Evolutionary conservation across 371 early-diverging fungal species (phyloP), one percentile per base, ranked within the genome.

Genomic region (Lichtheimia ramosa): DNA sequence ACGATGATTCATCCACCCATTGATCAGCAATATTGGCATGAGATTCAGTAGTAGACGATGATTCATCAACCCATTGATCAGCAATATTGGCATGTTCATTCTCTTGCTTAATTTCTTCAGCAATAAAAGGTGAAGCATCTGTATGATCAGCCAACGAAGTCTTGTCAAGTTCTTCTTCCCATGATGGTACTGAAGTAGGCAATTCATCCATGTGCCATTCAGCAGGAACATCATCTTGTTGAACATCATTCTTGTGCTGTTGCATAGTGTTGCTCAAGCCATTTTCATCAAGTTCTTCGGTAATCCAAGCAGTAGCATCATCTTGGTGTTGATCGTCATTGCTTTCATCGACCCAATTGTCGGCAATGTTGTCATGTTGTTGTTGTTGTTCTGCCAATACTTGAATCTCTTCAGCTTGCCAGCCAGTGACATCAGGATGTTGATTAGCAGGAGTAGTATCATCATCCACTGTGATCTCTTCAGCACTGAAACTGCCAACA

Each of bases 291-390:
- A 28, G 27, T n/a, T 61, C 61, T 53, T 67, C 60, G 4, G 63
- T 59, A 39, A 62, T 42, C 51, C 61, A 56, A 49, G 58, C 65
- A 50, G 51, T 20, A 34, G 18, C 40, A 6, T 64, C 61, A n/a
- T 53, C 56, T 14, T 48, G 16, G 56, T 61, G 56, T 46, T 60
- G 49, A 15, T 40, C 14, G 41, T 24, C 34, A 23, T n/a, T n/a
- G n/a, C n/a, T 43, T 15, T 56, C 61, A 14, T 43, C 42, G 8
- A 40, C 28, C 21, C 18, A 16, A 4, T 59, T 12, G 16, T 16
- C 46, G 53, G 43, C 6, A 16, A 43, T 42, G 49, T 21, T 27
- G 48, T 41, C 24, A 10, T 18, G 6, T 52, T 51, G 40, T 49
- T 58, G 25, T 18, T 24, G 4, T 53, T 49, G 12, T 43, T 24